A percentile compares a stretch with the other conserved stretches of the same genome.
Conservation (phyloP, 305 asterid genomes). For the Rubia tinctorum region DNA sequence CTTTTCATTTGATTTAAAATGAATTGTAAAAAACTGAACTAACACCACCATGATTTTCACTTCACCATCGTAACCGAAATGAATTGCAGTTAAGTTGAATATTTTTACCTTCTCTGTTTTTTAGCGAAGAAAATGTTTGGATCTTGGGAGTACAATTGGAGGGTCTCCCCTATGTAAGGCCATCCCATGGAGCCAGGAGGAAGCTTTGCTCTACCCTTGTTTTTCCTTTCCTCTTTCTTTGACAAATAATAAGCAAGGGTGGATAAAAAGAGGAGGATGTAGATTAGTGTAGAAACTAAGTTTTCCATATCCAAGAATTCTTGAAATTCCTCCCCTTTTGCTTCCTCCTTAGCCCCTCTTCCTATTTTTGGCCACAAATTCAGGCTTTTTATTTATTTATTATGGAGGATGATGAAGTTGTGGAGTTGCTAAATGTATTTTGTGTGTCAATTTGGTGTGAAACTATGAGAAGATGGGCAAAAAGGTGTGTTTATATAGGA, state of each 20-base stretch:
- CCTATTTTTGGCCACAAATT: background rate
- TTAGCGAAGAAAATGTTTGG: conserved; percentile 65
- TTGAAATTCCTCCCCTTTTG: background rate
- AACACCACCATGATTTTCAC: too few relatives aligned
- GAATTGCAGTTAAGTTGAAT: background rate
- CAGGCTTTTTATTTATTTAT: background rate
- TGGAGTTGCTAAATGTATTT: conserved; percentile 5
- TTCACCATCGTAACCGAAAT: too few relatives aligned
- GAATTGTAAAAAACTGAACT: too few relatives aligned
- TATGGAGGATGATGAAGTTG: background rate
- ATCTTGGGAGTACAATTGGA: conserved; percentile 65
- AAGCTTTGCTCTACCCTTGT: conserved; percentile 29
- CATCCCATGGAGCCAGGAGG: conserved; percentile 96
- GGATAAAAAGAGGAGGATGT: conserved; percentile 46
- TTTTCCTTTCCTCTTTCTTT: conserved; percentile 24
- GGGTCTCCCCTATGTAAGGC: conserved; percentile 82
- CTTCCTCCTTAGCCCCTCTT: background rate
- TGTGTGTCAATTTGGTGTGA: background rate
- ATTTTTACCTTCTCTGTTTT: conserved; percentile 48
- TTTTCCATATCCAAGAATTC: conserved; percentile 29
- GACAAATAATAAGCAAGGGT: conserved; percentile 38
- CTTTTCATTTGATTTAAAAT: too few relatives aligned
- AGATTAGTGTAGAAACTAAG: conserved; percentile 32
- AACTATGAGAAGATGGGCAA: conserved; percentile 12
- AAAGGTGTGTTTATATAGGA: conserved; percentile 16